These are phyloP conservation scores for Moniliophthora roreri DNA, from an alignment of 1,284 basidiomycete genomes.

Conservation along the genomic window DNA sequence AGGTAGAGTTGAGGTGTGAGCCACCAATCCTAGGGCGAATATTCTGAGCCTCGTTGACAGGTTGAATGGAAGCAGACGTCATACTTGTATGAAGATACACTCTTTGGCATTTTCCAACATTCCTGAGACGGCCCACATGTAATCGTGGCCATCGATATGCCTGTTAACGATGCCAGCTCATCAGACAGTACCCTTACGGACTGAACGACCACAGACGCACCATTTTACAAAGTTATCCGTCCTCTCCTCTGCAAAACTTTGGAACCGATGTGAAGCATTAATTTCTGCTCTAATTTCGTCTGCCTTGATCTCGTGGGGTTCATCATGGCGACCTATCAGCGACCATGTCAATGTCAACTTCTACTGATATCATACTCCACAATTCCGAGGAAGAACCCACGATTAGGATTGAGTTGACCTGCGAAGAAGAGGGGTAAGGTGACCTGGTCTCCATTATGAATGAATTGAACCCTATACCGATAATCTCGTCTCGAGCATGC, in stretches of 20 bases:
- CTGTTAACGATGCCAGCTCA: slow-evolving; percentile 30
- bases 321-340: slow-evolving; percentile 56
- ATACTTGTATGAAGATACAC: slow-evolving; percentile 75
- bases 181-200: neutral
- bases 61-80: slow-evolving; percentile 12
- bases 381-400: neutral
- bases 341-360: neutral
- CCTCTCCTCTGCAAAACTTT: slow-evolving; percentile 78
- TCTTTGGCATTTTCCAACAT: slow-evolving; percentile 77
- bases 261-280: slow-evolving; percentile 78
- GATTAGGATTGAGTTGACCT: slow-evolving; percentile 4
- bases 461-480: slow-evolving; percentile 35
- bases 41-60: neutral
- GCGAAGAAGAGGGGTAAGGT: neutral
- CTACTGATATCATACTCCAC: neutral
- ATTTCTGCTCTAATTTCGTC: slow-evolving; percentile 72
- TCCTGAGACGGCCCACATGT: slow-evolving; percentile 92
- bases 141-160: slow-evolving; percentile 91
- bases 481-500: slow-evolving; percentile 48
- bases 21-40: slow-evolving; percentile 77
- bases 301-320: slow-evolving; percentile 50
- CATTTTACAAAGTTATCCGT: slow-evolving; percentile 82
- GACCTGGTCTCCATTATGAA: neutral
- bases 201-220: slow-evolving; percentile 37
- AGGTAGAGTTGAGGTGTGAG: slow-evolving; percentile 90